Evolutionary conservation across 2,329 filamentous ascomycete species (phyloP).

Genomic region (Clarireedia paspali): DNA sequence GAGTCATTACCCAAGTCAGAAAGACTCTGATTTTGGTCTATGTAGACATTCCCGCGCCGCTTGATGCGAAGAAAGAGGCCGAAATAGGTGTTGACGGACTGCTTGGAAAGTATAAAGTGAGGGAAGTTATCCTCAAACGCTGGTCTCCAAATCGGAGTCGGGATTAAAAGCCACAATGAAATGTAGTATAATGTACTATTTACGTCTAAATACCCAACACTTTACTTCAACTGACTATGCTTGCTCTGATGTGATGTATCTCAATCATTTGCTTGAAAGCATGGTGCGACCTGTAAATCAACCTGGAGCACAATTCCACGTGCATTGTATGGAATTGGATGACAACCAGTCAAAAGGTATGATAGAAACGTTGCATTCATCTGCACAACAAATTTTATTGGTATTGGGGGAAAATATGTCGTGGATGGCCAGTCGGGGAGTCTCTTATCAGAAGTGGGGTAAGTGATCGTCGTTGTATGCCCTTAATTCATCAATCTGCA

Average conservation of each 20-base stretch:
- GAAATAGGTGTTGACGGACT: slow-evolving; percentile 51
- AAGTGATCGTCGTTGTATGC: background rate
- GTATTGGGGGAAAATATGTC: background rate
- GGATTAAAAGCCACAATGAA: background rate
- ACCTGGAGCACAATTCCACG: too few species aligned
- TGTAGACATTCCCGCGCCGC: slow-evolving; percentile 76
- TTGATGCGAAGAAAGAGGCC: slow-evolving; percentile 37
- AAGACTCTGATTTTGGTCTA: slow-evolving; percentile 89
- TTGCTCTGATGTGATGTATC: background rate
- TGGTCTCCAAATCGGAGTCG: slow-evolving; percentile 68
- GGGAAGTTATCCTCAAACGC: slow-evolving; percentile 73
- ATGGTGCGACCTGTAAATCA: background rate
- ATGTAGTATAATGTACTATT: background rate
- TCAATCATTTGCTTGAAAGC: background rate
- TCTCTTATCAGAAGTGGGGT: background rate
- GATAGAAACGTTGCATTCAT: slow-evolving; percentile 5
- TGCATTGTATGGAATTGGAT: too few species aligned
- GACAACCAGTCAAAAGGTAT: background rate
- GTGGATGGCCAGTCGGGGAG: background rate
- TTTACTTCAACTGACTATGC: background rate
- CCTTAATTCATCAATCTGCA: background rate
- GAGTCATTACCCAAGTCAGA: slow-evolving; percentile 80
- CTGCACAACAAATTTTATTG: background rate
- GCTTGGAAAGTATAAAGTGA: slow-evolving; percentile 63
- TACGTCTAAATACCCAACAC: background rate